Evolutionary conservation across 2,329 filamentous ascomycete genomes (phyloP).

Genomic region (Fusarium nygamai): DNA sequence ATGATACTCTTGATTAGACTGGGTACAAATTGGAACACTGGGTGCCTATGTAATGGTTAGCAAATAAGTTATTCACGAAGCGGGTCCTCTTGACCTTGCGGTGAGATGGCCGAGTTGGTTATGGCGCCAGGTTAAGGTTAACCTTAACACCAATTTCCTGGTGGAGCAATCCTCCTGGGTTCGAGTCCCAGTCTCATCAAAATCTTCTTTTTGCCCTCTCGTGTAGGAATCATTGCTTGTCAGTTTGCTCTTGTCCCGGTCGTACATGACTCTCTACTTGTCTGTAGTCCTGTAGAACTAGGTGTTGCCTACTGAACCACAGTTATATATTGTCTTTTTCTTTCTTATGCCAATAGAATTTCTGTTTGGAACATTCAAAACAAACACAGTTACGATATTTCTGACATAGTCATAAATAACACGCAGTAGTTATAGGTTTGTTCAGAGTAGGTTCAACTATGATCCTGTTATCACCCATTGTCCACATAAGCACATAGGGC

Average conservation of each 20-base stretch:
- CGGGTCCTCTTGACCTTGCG: constrained; percentile 2
- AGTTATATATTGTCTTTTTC: not conserved
- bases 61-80: not conserved
- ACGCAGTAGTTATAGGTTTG: not conserved
- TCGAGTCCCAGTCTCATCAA: constrained; percentile 43
- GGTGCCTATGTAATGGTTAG: not conserved
- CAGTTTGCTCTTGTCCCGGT: not conserved
- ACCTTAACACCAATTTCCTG: constrained; percentile 39
- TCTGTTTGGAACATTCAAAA: not conserved
- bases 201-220: not conserved
- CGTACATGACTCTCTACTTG: not conserved
- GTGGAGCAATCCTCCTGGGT: constrained; percentile 44
- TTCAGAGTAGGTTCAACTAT: not conserved
- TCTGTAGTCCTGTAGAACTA: not conserved
- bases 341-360: not conserved
- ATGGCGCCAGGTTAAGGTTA: constrained; percentile 34
- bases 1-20: not conserved
- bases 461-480: not conserved
- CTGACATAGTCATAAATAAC: not conserved
- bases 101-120: constrained; percentile 44
- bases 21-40: no score
- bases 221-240: no score
- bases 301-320: not conserved
- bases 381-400: not conserved
- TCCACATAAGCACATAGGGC: not conserved